Conservation (phyloP, 768 basidiomycete genomes). For the Kondoa malvinella region DNA sequence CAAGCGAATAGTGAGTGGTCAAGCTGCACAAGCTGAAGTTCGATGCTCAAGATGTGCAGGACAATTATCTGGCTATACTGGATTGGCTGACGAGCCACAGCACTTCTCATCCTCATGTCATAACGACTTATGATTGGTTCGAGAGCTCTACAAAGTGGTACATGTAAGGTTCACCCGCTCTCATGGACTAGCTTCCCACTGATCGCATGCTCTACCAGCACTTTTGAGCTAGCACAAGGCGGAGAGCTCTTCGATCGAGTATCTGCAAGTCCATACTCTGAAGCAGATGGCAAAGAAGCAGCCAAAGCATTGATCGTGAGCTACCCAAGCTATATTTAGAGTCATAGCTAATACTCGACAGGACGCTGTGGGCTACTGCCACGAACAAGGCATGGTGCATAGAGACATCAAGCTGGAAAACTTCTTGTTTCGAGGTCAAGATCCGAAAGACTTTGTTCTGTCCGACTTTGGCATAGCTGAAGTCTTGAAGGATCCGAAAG, state of each 20-base stretch:
- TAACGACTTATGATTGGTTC: background rate
- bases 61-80: background rate
- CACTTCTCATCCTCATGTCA: background rate
- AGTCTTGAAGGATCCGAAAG: background rate
- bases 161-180: no score
- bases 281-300: background rate
- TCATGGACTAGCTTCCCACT: no score
- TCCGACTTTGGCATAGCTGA: constrained; percentile 4
- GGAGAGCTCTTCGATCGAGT: constrained; percentile 6
- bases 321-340: background rate
- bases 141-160: constrained; percentile 2
- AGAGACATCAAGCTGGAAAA: constrained; percentile 7
- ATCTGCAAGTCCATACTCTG: background rate
- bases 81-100: background rate
- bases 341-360: background rate
- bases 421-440: background rate
- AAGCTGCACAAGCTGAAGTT: no score
- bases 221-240: background rate
- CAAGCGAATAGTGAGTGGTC: no score
- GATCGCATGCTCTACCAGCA: no score
- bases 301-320: background rate
- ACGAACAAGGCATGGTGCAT: constrained; percentile 1
- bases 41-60: no score
- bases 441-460: constrained; percentile 1
- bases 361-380: background rate